Conservation (phyloP, 2,329 filamentous ascomycete species). For the Aspergillus carbonarius region DNA sequence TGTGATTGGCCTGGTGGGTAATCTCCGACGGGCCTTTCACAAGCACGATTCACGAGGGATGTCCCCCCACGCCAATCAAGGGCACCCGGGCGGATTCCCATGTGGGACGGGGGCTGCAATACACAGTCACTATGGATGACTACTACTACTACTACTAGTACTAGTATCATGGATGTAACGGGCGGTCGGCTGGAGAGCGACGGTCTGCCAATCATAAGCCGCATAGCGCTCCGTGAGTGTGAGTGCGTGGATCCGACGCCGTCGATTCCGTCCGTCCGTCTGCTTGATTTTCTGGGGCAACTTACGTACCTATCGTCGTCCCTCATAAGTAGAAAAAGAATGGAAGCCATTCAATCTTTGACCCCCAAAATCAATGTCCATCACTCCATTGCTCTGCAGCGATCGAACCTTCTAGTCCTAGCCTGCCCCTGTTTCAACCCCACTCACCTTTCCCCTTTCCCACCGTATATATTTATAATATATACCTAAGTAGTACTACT, state of each 20-base stretch:
- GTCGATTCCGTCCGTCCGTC: not conserved
- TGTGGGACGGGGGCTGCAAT: slow-evolving; percentile 17
- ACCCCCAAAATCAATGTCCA: not conserved
- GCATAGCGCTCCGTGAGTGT: not conserved
- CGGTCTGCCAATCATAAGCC: not conserved
- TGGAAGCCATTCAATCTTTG: not conserved
- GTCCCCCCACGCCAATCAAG: slow-evolving; percentile 14
- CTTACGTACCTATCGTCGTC: not conserved
- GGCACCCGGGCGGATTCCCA: slow-evolving; percentile 15
- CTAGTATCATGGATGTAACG: no score
- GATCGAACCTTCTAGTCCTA: not conserved
- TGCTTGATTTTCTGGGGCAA: not conserved
- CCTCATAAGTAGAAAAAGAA: not conserved
- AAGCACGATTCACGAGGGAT: slow-evolving; percentile 7
- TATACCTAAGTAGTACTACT: no score
- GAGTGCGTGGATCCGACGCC: not conserved
- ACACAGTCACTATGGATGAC: no score
- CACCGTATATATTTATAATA: no score
- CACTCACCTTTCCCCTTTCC: not conserved
- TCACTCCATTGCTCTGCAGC: not conserved
- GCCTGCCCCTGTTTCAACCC: not conserved
- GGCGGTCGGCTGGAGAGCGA: not conserved
- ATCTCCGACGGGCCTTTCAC: not conserved
- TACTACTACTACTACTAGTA: no score
- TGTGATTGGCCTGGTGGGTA: slow-evolving; percentile 4